Evolutionary conservation across 116 monocot genomes (phyloP).

Genomic region (Dioscorea cayenensis): DNA sequence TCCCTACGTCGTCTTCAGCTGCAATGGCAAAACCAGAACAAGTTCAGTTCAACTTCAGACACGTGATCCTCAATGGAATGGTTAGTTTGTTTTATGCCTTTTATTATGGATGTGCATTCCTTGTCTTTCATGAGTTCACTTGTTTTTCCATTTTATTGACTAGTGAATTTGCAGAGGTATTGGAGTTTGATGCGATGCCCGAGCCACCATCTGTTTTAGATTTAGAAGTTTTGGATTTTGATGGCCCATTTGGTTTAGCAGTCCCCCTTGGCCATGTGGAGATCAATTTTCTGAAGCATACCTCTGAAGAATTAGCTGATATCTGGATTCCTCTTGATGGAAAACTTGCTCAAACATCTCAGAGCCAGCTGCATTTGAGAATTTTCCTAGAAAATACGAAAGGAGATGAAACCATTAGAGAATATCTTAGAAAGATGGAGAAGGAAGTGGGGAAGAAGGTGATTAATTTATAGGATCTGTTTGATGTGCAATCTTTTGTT

Average conservation of each 20-base stretch:
- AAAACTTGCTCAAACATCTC: constrained; percentile 40
- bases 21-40: constrained; percentile 51
- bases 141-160: background rate
- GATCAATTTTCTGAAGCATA: constrained; percentile 57
- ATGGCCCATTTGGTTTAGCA: constrained; percentile 57
- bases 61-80: constrained; percentile 70
- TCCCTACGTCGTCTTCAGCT: constrained; percentile 71
- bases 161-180: constrained; percentile 40
- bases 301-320: constrained; percentile 49
- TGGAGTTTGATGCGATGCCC: constrained; percentile 79
- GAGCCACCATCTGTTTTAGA: constrained; percentile 70
- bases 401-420: constrained; percentile 41
- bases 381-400: constrained; percentile 59
- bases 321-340: constrained; percentile 64
- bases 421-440: constrained; percentile 71
- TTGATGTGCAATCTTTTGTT: background rate
- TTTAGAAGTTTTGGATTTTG: constrained; percentile 63
- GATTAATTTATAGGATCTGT: background rate
- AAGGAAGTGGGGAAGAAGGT: constrained; percentile 90
- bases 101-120: background rate
- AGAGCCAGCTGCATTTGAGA: constrained; percentile 48
- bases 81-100: constrained; percentile 16
- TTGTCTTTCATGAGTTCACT: background rate
- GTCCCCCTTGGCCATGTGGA: constrained; percentile 55
- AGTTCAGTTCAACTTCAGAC: constrained; percentile 72